A percentile compares a stretch with the other conserved stretches of the same genome.
Conservation (phyloP, 2,329 filamentous ascomycete genomes). For the Zymoseptoria ardabiliae region DNA sequence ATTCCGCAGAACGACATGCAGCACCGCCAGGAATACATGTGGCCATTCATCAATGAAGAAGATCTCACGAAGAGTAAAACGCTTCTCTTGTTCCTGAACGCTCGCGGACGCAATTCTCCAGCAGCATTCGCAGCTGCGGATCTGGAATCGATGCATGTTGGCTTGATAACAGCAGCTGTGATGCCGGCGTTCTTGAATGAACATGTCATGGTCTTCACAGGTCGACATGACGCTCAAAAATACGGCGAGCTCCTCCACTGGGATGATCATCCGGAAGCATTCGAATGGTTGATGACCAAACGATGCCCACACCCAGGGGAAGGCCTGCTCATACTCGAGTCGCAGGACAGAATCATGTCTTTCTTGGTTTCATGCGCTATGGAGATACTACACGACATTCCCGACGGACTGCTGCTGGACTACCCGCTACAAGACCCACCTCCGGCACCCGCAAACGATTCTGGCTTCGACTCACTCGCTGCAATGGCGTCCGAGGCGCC, state of each 20-base stretch:
- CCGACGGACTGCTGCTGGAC: not conserved
- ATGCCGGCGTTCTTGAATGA: not conserved
- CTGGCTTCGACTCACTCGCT: not conserved
- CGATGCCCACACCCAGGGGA: constrained; percentile 3
- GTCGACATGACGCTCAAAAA: not conserved
- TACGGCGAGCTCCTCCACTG: constrained; percentile 2
- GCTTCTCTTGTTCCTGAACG: constrained; percentile 5
- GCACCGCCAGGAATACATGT: not conserved
- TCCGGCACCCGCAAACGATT: not conserved
- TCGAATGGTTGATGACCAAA: constrained; percentile 1
- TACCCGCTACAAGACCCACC: not conserved
- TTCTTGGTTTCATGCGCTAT: constrained; percentile 3
- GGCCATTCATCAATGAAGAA: constrained; percentile 3
- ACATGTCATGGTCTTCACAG: constrained; percentile 6
- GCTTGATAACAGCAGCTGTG: not conserved
- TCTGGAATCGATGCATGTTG: constrained; percentile 4
- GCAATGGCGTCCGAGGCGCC: constrained; percentile 3
- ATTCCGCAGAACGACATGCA: not conserved
- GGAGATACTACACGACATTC: constrained; percentile 5
- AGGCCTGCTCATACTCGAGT: constrained; percentile 6
- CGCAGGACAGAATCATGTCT: constrained; percentile 3
- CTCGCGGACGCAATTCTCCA: constrained; percentile 3
- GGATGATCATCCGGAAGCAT: constrained; percentile 6
- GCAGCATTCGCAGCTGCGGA: constrained; percentile 8
- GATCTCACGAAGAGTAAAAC: constrained; percentile 1